phyloP scores from a whole-genome alignment of 2,329 filamentous ascomycete species.

The Botryotinia calthae region DNA sequence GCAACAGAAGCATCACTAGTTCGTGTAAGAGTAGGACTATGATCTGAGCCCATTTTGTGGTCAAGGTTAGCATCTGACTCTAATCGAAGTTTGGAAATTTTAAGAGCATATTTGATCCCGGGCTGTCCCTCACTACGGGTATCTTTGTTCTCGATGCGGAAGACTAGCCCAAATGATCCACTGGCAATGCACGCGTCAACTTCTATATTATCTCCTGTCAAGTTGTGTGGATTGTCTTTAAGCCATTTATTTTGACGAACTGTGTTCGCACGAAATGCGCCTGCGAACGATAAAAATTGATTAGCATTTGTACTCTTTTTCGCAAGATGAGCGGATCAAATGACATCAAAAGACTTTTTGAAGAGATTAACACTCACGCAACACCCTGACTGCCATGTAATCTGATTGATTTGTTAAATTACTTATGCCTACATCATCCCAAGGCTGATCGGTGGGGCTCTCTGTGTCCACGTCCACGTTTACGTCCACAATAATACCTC shows the following conservation, averaged over 20 bases:
- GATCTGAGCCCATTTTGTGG: neutral
- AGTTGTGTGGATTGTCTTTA: neutral
- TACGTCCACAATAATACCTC: no score
- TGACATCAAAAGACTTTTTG: neutral
- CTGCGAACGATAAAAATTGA: neutral
- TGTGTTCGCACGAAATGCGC: neutral
- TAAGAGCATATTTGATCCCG: constrained; percentile 1
- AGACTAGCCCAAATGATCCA: constrained; percentile 3
- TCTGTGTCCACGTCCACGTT: neutral
- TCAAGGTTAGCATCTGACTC: neutral
- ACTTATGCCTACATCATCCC: neutral
- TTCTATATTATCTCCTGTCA: constrained; percentile 5
- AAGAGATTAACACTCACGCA: neutral
- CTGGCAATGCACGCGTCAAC: constrained; percentile 5
- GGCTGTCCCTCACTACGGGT: neutral
- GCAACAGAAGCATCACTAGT: constrained; percentile 2
- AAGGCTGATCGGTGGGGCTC: no score
- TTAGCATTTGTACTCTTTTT: neutral
- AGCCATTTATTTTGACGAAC: constrained; percentile 13
- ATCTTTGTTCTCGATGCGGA: constrained; percentile 5
- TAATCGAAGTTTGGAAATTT: neutral
- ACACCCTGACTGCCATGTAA: neutral
- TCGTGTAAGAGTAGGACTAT: neutral
- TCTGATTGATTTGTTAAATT: neutral
- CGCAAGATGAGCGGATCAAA: neutral